Evolutionary conservation across 768 basidiomycete genomes (phyloP), one percentile per base, ranked within the genome.

Genomic region (Pluteus cervinus): DNA sequence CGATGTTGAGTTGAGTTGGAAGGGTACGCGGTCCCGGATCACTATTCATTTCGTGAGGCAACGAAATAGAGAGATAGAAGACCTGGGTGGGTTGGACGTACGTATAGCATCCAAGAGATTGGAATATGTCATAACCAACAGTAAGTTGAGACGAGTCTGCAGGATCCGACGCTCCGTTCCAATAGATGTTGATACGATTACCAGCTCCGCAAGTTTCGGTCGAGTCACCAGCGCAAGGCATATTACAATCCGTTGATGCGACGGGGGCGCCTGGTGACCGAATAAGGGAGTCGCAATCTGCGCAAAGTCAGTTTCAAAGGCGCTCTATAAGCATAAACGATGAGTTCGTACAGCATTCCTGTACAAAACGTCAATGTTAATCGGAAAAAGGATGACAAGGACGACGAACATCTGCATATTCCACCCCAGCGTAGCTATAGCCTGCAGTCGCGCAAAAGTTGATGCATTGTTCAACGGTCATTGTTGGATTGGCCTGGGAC

Each of bases 81-180:
- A 6, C n/a, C 8, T 22, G 11, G n/a, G 29, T 28, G 26, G 24
- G 14, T 15, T 18, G 29, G 8, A 34, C 45, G 18, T 29, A 49
- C 47, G 35, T 39, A 24, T 42, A 49, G 29, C 47, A 49, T 4
- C 47, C 47, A n/a, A n/a, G n/a, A n/a, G n/a, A n/a, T 10, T 33
- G 22, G 20, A 33, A 37, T 12, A 25, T 23, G 41, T 42, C 42
- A 4, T 20, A 21, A 42, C 26, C 32, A 38, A 24, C 41, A 17
- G 24, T 11, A n/a, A n/a, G n/a, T 11, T 9, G 21, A 43, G 9
- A 17, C 5, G 29, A 21, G 25, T 18, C 34, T 25, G 39, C 24
- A 5, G 45, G 44, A 25, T 23, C 23, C 4, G 37, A 36, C 5
- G n/a, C 24, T 5, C 25, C 11, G 23, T 35, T 38, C 10, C 30